Evolutionary conservation across 768 basidiomycete genomes (phyloP), one percentile per base, ranked within the genome.

Genomic region (Sistotremastrum suecicum): DNA sequence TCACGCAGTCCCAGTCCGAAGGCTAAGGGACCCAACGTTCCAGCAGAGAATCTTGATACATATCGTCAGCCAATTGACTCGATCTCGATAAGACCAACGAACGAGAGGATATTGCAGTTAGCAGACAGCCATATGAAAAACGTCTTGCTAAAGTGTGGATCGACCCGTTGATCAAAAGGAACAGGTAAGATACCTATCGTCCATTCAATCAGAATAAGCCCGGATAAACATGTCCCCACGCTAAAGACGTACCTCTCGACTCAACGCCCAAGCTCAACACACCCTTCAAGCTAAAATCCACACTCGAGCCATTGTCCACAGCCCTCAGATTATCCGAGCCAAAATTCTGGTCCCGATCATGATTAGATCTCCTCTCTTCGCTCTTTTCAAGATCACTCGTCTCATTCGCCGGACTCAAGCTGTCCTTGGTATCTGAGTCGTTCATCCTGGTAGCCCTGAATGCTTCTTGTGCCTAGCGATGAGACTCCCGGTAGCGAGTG

Each of bases 51-150:
- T 0, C 77, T 80, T 47, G 7, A 36, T 20, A 20, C 20, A 20
- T 20, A 20, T 20, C 20, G 20, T 11, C 8, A 29, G 10, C 5
- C 5, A 34, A 43, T 3, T 12, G 10, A 43, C 9, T 33, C n/a
- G 34, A 20, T 20, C 20, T 20, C 20, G 20, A 20, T 20, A 20
- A 20, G 20, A 20, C 20, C 20, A 20, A 57, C 68, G 30, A 31
- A 80, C 61, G 68, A 69, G 11, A 80, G 63, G 30, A 82, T 71
- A 52, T 81, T 81, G 58, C 80, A 70, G 55, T 80, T 81, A 45
- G 74, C 69, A 5, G 80, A 75, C 53, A 82, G 78, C 81, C 80
- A 83, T 3, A 82, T 66, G 53, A 78, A 78, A 63, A 82, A 82
- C 53, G 80, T 60, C 49, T 82, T 78, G 53, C 72, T 74, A 43